These are phyloP conservation scores for Apiospora pterosperma DNA, from an alignment of 2,329 filamentous ascomycete genomes.

Conservation along the genomic window DNA sequence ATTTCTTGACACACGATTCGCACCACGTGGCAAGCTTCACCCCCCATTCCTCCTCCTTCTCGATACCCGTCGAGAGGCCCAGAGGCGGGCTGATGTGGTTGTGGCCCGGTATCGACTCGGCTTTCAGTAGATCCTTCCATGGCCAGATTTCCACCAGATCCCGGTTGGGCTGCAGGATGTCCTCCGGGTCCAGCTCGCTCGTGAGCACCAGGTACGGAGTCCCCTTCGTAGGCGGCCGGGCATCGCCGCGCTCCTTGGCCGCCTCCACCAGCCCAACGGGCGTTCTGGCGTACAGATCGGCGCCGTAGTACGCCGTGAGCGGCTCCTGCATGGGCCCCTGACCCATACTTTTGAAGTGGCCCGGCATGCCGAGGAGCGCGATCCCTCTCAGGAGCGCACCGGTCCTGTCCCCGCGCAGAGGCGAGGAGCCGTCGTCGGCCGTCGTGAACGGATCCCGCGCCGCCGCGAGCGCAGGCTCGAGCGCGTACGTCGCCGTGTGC, in stretches of 20 bases:
- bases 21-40: constrained; percentile 21
- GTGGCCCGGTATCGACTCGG: constrained; percentile 20
- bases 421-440: constrained; percentile 8
- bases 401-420: constrained; percentile 3
- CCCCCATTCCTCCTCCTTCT: constrained; percentile 27
- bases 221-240: constrained; percentile 12
- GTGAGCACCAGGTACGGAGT: constrained; percentile 19
- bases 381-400: constrained; percentile 14
- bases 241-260: constrained; percentile 14
- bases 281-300: constrained; percentile 16
- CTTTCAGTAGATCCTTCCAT: constrained; percentile 11
- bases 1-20: constrained; percentile 9
- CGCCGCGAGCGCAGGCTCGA: constrained; percentile 21
- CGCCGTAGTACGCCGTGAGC: constrained; percentile 20
- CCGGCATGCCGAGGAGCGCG: constrained; percentile 20
- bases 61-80: constrained; percentile 21
- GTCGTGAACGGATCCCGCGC: constrained; percentile 11
- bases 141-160: constrained; percentile 21
- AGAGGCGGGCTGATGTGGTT: constrained; percentile 28
- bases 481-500: constrained; percentile 32
- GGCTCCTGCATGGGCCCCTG: constrained; percentile 14
- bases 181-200: constrained; percentile 23
- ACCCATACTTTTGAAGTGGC: constrained; percentile 17
- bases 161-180: constrained; percentile 17
- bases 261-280: constrained; percentile 17